Conservation (phyloP, 805 yeast genomes). For the Lipomyces yamadae region DNA sequence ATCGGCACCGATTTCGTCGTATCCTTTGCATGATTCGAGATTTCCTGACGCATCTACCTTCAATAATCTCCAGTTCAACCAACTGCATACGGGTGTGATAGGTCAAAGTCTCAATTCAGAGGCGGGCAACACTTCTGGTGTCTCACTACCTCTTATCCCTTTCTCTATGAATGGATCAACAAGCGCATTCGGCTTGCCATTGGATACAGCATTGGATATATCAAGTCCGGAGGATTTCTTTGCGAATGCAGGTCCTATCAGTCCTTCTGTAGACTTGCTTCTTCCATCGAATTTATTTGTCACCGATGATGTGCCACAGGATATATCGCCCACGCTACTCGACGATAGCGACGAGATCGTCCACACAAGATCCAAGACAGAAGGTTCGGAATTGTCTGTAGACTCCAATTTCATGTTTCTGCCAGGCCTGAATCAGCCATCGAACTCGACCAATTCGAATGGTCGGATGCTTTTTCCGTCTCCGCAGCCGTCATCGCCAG, state of each 20-base stretch:
- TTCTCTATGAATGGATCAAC: slow-evolving; percentile 17
- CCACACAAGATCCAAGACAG: slow-evolving; percentile 7
- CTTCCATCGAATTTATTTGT: slow-evolving; percentile 48
- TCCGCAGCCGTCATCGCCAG: neutral
- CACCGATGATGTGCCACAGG: slow-evolving; percentile 28
- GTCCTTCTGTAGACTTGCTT: slow-evolving; percentile 47
- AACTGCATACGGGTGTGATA: slow-evolving; percentile 8
- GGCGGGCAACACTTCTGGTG: slow-evolving; percentile 8
- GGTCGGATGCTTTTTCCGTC: neutral
- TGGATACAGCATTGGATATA: slow-evolving; percentile 16
- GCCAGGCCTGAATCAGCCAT: neutral
- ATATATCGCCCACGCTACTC: neutral
- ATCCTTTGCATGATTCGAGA: slow-evolving; percentile 38
- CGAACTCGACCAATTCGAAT: neutral
- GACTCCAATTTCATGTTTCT: slow-evolving; percentile 3
- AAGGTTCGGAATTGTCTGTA: slow-evolving; percentile 11
- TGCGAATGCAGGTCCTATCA: slow-evolving; percentile 42
- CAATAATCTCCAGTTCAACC: slow-evolving; percentile 28
- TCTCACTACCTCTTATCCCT: slow-evolving; percentile 16
- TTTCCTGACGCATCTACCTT: slow-evolving; percentile 39
- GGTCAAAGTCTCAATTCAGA: neutral
- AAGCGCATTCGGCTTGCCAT: slow-evolving; percentile 17
- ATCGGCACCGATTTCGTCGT: slow-evolving; percentile 35
- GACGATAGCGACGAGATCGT: neutral
- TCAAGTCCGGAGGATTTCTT: slow-evolving; percentile 29